phyloP scores from a whole-genome alignment of 108 stramenopile species.

The Cyclotella sp. region DNA sequence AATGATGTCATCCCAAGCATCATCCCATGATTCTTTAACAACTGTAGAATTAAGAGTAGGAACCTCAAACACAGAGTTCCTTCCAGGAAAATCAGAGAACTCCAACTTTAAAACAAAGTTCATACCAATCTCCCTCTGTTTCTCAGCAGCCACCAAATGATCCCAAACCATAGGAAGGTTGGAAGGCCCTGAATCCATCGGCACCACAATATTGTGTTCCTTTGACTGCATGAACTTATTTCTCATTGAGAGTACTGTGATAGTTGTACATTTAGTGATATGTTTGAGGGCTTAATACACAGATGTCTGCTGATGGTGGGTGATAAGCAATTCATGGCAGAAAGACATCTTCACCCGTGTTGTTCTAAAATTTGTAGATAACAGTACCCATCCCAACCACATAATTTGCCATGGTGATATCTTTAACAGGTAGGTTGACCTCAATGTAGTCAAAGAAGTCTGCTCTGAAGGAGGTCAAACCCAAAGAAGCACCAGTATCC shows the following conservation, averaged over 20 bases:
- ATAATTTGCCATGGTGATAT: neutral
- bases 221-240: neutral
- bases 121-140: too few species aligned
- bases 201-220: neutral
- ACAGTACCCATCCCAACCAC: neutral
- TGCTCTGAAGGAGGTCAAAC: neutral
- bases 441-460: slow-evolving; percentile 16
- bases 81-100: too few species aligned
- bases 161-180: too few species aligned
- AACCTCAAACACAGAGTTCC: too few species aligned
- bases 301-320: neutral
- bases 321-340: neutral
- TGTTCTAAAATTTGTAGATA: neutral
- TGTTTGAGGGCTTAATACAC: neutral
- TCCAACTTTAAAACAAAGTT: too few species aligned
- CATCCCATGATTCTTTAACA: too few species aligned
- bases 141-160: too few species aligned
- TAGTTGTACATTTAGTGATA: neutral
- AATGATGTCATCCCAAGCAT: too few species aligned
- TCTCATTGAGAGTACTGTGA: neutral
- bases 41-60: too few species aligned
- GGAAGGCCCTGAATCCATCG: too few species aligned
- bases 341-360: too few species aligned
- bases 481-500: slow-evolving; percentile 9
- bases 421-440: neutral